A percentile compares a stretch with the other conserved stretches of the same genome.
These are phyloP conservation scores for Citrus mangshanensis DNA, from an alignment of 345 rosid genomes.

Conservation along the genomic window DNA sequence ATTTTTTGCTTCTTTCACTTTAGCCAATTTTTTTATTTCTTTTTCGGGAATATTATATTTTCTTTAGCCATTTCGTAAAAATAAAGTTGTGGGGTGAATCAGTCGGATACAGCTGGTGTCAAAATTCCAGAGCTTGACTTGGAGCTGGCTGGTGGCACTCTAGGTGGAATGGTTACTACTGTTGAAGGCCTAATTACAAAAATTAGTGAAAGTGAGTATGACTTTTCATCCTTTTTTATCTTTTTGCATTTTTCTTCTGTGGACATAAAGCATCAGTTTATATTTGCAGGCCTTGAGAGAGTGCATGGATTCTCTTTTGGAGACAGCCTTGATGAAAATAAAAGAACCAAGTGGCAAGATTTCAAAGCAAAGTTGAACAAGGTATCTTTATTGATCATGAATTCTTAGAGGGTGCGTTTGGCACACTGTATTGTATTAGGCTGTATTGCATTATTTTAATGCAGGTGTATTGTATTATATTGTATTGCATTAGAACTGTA, in stretches of 20 bases:
- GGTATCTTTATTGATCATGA: conserved; percentile 36
- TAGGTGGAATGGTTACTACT: conserved; percentile 89
- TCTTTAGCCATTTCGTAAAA: background rate
- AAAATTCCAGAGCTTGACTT: conserved; percentile 81
- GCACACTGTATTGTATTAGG: no score
- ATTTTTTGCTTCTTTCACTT: background rate
- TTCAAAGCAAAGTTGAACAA: conserved; percentile 59
- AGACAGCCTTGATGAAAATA: conserved; percentile 72
- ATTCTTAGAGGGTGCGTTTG: no score
- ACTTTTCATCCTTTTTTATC: conserved; percentile 7
- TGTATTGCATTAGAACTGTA: no score
- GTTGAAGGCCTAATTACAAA: conserved; percentile 90
- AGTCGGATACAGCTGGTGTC: conserved; percentile 92
- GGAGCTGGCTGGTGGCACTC: conserved; percentile 84
- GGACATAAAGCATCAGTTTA: background rate
- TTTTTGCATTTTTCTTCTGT: background rate
- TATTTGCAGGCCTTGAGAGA: conserved; percentile 74
- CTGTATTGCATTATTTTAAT: no score
- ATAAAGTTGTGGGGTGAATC: conserved; percentile 14
- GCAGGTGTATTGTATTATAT: no score
- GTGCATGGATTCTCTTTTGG: conserved; percentile 96
- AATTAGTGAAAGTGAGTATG: conserved; percentile 86
- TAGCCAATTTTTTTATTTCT: background rate
- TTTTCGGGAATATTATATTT: no score
- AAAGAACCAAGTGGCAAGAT: conserved; percentile 70